These are phyloP conservation scores for Kickxella alabastrina DNA, from an alignment of 192 early-diverging fungal genomes.

Conservation along the genomic window DNA sequence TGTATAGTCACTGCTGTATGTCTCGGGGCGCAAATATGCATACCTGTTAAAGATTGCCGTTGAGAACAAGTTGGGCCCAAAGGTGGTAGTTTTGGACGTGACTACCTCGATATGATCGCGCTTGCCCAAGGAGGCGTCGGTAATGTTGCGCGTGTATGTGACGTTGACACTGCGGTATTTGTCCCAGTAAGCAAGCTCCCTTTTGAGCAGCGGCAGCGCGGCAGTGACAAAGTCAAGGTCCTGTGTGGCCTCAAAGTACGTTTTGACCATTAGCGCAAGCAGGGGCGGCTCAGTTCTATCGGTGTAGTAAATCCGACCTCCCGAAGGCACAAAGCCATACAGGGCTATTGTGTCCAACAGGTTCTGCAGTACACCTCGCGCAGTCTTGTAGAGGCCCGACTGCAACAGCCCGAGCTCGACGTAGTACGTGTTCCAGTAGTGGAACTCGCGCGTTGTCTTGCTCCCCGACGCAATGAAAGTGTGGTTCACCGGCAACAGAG, in stretches of 20 bases:
- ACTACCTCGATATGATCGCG: slow-evolving; percentile 6
- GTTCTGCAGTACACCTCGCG: slow-evolving; percentile 60
- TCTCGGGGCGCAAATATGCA: slow-evolving; percentile 18
- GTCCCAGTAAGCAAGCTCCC: slow-evolving; percentile 63
- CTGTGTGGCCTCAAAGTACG: slow-evolving; percentile 57
- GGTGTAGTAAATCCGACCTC: slow-evolving; percentile 69
- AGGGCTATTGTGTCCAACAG: slow-evolving; percentile 56
- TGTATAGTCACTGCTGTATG: slow-evolving; percentile 10
- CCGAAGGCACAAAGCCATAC: slow-evolving; percentile 68
- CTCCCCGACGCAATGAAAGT: slow-evolving; percentile 66
- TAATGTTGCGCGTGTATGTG: slow-evolving; percentile 23
- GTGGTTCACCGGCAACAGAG: slow-evolving; percentile 51
- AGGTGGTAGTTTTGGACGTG: slow-evolving; percentile 18
- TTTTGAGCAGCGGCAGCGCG: slow-evolving; percentile 58
- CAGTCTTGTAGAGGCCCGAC: slow-evolving; percentile 57
- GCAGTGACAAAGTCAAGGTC: slow-evolving; percentile 51
- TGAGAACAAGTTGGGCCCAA: slow-evolving; percentile 25
- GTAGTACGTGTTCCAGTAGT: slow-evolving; percentile 73
- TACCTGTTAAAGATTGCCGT: not conserved
- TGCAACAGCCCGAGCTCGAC: slow-evolving; percentile 59
- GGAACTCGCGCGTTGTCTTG: slow-evolving; percentile 61
- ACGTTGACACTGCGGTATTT: slow-evolving; percentile 49
- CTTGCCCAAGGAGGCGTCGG: slow-evolving; percentile 4
- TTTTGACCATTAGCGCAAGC: slow-evolving; percentile 63
- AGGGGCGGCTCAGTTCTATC: slow-evolving; percentile 72